Evolutionary conservation across 495 filamentous ascomycete species (phyloP).

Genomic region (Annulohypoxylon nitens): DNA sequence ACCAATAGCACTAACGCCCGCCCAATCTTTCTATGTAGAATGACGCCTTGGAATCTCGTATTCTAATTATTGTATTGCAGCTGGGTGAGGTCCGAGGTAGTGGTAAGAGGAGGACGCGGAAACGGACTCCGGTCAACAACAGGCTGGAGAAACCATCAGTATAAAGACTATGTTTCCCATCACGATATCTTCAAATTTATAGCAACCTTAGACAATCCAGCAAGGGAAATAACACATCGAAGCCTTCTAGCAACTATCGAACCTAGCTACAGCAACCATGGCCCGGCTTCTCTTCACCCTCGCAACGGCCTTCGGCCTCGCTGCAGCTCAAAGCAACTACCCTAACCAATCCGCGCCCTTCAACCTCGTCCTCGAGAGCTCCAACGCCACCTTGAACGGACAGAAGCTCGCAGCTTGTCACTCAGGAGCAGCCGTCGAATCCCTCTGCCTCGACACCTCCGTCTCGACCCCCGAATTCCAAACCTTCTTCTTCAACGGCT

Average conservation of each 20-base stretch:
- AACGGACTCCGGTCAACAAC: background rate
- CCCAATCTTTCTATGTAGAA: conserved; percentile 30
- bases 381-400: conserved; percentile 37
- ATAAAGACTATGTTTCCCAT: conserved; percentile 15
- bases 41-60: conserved; percentile 38
- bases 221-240: background rate
- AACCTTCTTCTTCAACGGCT: conserved; percentile 45
- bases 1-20: conserved; percentile 42
- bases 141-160: background rate
- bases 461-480: conserved; percentile 20
- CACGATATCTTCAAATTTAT: background rate
- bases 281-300: conserved; percentile 13
- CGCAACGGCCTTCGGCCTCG: conserved; percentile 21
- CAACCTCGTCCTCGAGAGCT: conserved; percentile 43
- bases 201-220: background rate
- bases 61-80: conserved; percentile 19
- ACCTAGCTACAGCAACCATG: conserved; percentile 15
- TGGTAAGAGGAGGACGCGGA: background rate
- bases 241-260: background rate
- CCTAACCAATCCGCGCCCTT: conserved; percentile 45
- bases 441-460: conserved; percentile 28
- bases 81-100: background rate
- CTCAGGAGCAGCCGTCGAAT: conserved; percentile 39
- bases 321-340: conserved; percentile 32
- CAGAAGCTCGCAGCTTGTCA: conserved; percentile 39